phyloP scores from a whole-genome alignment of 1,284 basidiomycete genomes.

The Rhodotorula glutinis region DNA sequence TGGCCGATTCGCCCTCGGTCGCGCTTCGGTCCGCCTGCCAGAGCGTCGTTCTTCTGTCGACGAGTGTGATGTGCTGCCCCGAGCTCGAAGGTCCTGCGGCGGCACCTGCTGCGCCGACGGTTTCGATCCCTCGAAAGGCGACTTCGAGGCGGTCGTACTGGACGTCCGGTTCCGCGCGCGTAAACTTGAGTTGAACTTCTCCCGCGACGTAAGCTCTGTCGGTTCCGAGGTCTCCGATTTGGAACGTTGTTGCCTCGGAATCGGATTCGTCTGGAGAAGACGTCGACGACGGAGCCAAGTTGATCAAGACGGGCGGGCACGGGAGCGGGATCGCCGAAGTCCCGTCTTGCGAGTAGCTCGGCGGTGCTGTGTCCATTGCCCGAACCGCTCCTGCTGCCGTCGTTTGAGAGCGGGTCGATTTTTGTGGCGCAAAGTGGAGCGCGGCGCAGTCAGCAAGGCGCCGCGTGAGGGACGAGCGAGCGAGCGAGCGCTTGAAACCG shows the following conservation, averaged over 20 bases:
- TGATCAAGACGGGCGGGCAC: conserved; percentile 16
- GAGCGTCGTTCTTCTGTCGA: conserved; percentile 48
- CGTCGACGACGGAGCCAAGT: conserved; percentile 13
- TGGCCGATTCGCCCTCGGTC: conserved; percentile 6
- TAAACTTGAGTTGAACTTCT: conserved; percentile 35
- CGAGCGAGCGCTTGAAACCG: too few relatives aligned
- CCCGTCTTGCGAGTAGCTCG: conserved; percentile 10
- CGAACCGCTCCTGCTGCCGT: too few relatives aligned
- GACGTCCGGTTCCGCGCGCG: not conserved
- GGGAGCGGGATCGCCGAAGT: not conserved
- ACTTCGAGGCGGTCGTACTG: conserved; percentile 18
- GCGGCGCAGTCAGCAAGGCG: too few relatives aligned
- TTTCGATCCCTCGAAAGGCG: conserved; percentile 28
- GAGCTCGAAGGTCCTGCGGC: too few relatives aligned
- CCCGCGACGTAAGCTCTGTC: conserved; percentile 28
- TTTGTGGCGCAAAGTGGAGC: too few relatives aligned
- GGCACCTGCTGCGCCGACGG: too few relatives aligned
- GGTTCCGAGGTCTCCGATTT: conserved; percentile 31
- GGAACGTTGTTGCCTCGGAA: conserved; percentile 10
- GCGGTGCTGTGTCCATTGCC: conserved; percentile 24
- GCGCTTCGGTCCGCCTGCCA: conserved; percentile 17
- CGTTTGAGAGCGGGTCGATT: too few relatives aligned
- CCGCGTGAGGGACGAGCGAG: too few relatives aligned
- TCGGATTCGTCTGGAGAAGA: not conserved
- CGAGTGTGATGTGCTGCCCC: conserved; percentile 58